Base-by-base conservation (phyloP, 768 basidiomycete species). In the Phylloporus rhodoxanthus region DNA sequence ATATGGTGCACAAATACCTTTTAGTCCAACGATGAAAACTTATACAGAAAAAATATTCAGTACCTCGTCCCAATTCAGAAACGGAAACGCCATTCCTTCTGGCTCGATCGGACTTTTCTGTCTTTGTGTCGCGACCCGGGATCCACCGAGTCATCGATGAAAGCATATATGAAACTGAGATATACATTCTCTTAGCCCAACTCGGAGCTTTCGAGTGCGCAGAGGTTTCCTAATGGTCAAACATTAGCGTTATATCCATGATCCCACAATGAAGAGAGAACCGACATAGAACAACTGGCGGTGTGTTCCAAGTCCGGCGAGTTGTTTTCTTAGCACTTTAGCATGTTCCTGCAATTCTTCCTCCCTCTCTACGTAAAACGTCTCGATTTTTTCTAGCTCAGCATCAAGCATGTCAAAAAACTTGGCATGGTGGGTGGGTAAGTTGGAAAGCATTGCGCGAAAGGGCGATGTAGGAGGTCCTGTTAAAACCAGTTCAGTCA, bases 351-450 rank as follows among this genome's bases (percentile, higher is more conserved):
- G 68, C 80, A 79, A 84, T 68, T 77, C 82, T 40, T 74, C 74
- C 68, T 82, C 92, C 25, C 83, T 76, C 21, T 79, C 80, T 5
- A 77, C 59, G 63, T 90, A 98, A 66, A 99, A 99, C 1, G 71
- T 68, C 51, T 89, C 88, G 11, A 97, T 81, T 65, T 95, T 96
- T 19, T 85, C 81, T 2, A 97, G 72, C 63, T 99, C 85, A 1
- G 62, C 62, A 56, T 96, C 88, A 7, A 97, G 74, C 20, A 81
- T 72, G 2, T 79, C 75, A 52, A 98, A 89, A 70, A 96, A 98
- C 6, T 72, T 72, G 26, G 68, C 61, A 60, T 94, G 86, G 20
- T 75, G 68, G 0, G 80, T 73, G 11, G 81, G 75, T 17, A 93
- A 71, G 9, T 74, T 65, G 5, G 76, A 72, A 15, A 87, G 63